These are phyloP conservation scores for Metschnikowia similis DNA, from an alignment of 805 yeast genomes.

Conservation along the genomic window DNA sequence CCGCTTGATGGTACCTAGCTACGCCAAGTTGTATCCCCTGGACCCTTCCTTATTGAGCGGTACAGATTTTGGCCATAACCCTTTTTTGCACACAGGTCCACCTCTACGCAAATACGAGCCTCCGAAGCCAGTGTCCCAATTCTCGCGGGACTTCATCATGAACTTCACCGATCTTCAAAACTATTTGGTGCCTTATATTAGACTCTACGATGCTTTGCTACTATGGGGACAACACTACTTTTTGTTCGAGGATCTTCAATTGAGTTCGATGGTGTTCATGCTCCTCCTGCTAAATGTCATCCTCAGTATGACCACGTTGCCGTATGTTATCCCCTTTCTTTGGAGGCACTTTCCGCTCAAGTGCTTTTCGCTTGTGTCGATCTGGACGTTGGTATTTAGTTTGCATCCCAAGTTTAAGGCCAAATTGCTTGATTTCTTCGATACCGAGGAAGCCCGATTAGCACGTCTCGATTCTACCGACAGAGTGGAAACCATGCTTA, in stretches of 20 bases:
- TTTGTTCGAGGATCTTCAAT: constrained; percentile 57
- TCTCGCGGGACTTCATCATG: constrained; percentile 70
- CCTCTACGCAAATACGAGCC: constrained; percentile 44
- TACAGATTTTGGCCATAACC: constrained; percentile 22
- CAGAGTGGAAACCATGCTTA: constrained; percentile 39
- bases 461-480: constrained; percentile 46
- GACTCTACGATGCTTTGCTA: constrained; percentile 54
- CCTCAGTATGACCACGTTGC: constrained; percentile 24
- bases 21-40: constrained; percentile 58
- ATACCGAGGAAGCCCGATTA: constrained; percentile 64
- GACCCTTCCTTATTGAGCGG: constrained; percentile 33
- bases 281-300: constrained; percentile 23
- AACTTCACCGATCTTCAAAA: constrained; percentile 84
- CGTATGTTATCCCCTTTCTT: constrained; percentile 27
- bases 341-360: constrained; percentile 27
- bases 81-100: constrained; percentile 41
- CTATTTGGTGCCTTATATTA: constrained; percentile 63
- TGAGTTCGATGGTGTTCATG: constrained; percentile 52
- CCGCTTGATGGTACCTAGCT: constrained; percentile 65
- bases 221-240: constrained; percentile 52
- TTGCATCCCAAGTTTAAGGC: constrained; percentile 56
- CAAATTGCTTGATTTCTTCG: constrained; percentile 40
- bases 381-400: constrained; percentile 46
- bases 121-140: constrained; percentile 73
- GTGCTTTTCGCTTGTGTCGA: constrained; percentile 26